These are phyloP conservation scores for Colletotrichum navitas DNA, from an alignment of 2,329 filamentous ascomycete genomes.

Conservation along the genomic window DNA sequence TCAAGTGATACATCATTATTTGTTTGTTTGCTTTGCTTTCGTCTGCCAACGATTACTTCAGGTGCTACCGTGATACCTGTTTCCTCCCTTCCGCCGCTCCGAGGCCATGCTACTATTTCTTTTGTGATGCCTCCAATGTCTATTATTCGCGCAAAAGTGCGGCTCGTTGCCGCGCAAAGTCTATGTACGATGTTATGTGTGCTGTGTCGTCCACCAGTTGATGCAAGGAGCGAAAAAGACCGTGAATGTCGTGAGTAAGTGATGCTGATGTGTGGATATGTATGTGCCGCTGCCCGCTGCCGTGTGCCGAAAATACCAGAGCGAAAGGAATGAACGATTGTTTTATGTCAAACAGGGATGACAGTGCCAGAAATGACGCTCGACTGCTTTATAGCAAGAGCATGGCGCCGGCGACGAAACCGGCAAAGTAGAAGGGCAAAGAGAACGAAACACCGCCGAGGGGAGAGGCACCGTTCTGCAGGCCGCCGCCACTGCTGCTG, in stretches of 20 bases:
- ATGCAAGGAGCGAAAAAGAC: constrained; percentile 42
- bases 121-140: constrained; percentile 20
- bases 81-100: constrained; percentile 9
- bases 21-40: not conserved
- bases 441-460: constrained; percentile 42
- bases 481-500: constrained; percentile 45
- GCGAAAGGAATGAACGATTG: constrained; percentile 31
- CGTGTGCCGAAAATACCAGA: constrained; percentile 13
- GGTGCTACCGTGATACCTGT: constrained; percentile 2
- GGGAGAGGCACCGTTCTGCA: constrained; percentile 54
- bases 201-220: constrained; percentile 27
- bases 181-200: constrained; percentile 28
- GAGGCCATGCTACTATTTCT: not conserved
- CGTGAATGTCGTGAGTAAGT: constrained; percentile 41
- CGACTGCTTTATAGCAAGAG: constrained; percentile 24
- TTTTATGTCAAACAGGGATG: constrained; percentile 32
- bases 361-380: not conserved
- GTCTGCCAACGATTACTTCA: constrained; percentile 16
- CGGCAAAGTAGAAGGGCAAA: constrained; percentile 45
- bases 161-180: constrained; percentile 30
- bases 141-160: constrained; percentile 5
- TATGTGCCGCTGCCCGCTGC: constrained; percentile 22
- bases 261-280: constrained; percentile 37
- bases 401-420: constrained; percentile 45
- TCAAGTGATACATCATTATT: constrained; percentile 14